Percentiles rank a stretch among this genome's conserved stretches.
These are phyloP conservation scores for Pinus albicaulis DNA, from an alignment of 75 land plant species.

Conservation along the genomic window DNA sequence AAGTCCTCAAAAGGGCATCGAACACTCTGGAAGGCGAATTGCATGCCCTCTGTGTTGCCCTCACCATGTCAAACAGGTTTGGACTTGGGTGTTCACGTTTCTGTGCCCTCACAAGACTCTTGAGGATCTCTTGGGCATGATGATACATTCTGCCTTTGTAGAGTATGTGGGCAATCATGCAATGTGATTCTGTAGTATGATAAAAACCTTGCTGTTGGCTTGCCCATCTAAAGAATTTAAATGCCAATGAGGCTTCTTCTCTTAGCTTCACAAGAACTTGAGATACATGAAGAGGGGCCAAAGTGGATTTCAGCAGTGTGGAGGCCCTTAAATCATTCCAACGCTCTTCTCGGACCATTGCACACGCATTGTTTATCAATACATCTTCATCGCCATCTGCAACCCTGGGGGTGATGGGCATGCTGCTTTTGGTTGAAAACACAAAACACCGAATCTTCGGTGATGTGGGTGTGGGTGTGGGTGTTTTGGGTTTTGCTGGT, in stretches of 20 bases:
- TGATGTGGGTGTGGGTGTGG: no score
- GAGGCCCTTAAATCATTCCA: constrained; percentile 25
- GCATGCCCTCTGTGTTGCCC: constrained; percentile 23
- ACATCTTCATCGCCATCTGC: neutral
- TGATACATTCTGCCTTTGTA: constrained; percentile 37
- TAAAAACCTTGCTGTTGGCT: constrained; percentile 30
- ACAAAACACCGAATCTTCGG: no score
- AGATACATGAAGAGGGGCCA: constrained; percentile 31
- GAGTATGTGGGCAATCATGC: constrained; percentile 42
- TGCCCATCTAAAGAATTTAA: constrained; percentile 48
- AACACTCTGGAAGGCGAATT: constrained; percentile 36
- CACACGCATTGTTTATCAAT: constrained; percentile 2
- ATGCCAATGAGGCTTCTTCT: constrained; percentile 25
- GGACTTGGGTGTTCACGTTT: neutral
- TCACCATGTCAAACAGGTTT: constrained; percentile 28
- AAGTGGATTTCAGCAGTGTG: constrained; percentile 20
- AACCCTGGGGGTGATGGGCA: no score
- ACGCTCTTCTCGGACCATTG: constrained; percentile 18
- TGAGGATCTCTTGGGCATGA: constrained; percentile 21
- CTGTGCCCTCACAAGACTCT: constrained; percentile 11
- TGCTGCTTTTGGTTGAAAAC: no score
- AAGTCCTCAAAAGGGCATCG: constrained; percentile 46
- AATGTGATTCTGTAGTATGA: constrained; percentile 34
- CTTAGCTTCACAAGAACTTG: constrained; percentile 21
- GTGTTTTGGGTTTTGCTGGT: no score